Percentiles rank a stretch among this genome's conserved stretches.
Conservation (phyloP, 768 basidiomycete species). For the Rhodosporidiobolus sp. region DNA sequence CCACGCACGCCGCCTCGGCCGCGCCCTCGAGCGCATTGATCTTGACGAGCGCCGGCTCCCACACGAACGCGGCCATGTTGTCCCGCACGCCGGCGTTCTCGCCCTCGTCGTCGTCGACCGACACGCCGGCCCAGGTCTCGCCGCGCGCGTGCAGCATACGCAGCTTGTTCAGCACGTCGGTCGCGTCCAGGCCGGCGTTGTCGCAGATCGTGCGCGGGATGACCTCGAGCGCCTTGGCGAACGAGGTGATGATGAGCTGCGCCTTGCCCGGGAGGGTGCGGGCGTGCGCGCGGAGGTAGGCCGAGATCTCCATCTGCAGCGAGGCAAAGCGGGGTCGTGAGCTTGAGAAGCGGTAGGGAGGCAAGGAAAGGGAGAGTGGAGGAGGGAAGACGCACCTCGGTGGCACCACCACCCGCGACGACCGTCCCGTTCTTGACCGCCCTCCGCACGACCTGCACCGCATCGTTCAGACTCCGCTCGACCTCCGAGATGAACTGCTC, state of each 20-base stretch:
- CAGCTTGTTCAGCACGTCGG: constrained; percentile 93
- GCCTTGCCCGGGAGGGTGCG: constrained; percentile 91
- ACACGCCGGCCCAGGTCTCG: constrained; percentile 84
- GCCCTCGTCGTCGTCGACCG: constrained; percentile 70
- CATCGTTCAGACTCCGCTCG: constrained; percentile 93
- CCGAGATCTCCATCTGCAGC: constrained; percentile 88
- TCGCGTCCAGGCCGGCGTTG: constrained; percentile 96
- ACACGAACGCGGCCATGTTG: constrained; percentile 97
- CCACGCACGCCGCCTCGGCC: constrained; percentile 90
- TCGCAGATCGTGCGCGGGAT: constrained; percentile 98
- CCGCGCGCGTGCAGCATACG: constrained; percentile 91
- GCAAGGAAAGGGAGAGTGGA: not conserved
- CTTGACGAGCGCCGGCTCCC: constrained; percentile 96
- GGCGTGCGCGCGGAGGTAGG: constrained; percentile 85
- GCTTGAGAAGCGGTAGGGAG: not conserved
- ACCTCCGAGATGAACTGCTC: constrained; percentile 99
- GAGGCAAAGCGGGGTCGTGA: not conserved
- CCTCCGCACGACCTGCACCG: constrained; percentile 99
- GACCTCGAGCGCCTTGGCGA: constrained; percentile 94
- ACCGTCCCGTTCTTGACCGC: constrained; percentile 93
- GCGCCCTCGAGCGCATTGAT: constrained; percentile 92
- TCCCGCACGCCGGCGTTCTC: constrained; percentile 78
- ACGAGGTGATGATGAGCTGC: constrained; percentile 88
- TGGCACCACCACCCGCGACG: constrained; percentile 95
- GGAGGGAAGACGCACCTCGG: constrained; percentile 63